Conservation (phyloP, 352 stramenopile genomes). For the Detonula confervacea region DNA sequence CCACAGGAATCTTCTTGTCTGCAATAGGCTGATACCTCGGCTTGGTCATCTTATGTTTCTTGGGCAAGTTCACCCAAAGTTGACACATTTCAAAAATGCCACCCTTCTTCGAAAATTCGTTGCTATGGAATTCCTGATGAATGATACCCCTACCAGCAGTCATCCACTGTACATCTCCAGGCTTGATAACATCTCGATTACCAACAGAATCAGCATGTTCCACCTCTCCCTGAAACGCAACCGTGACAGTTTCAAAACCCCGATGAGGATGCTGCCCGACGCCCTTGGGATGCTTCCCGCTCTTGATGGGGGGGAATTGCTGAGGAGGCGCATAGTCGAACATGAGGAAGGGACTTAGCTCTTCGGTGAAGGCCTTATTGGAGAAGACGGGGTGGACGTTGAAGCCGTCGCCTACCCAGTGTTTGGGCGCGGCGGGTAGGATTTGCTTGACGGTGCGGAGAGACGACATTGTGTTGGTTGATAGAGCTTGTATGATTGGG, state of each 20-base stretch:
- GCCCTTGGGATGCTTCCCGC: constrained; percentile 26
- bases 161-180: constrained; percentile 85
- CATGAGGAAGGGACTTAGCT: constrained; percentile 81
- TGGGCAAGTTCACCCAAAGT: constrained; percentile 84
- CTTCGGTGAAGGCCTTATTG: constrained; percentile 77
- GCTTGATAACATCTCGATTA: constrained; percentile 72
- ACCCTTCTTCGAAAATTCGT: constrained; percentile 66
- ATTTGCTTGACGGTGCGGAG: constrained; percentile 68
- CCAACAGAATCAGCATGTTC: constrained; percentile 80
- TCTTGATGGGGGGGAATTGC: constrained; percentile 54
- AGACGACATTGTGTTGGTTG: constrained; percentile 9
- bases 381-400: constrained; percentile 76
- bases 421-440: constrained; percentile 49
- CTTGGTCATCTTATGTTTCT: constrained; percentile 83
- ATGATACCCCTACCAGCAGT: constrained; percentile 82
- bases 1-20: constrained; percentile 64
- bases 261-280: constrained; percentile 82
- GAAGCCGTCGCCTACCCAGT: constrained; percentile 83
- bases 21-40: constrained; percentile 80
- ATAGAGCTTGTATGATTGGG: constrained; percentile 6
- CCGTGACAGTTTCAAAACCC: constrained; percentile 81
- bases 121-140: constrained; percentile 82
- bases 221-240: constrained; percentile 84
- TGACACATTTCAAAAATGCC: constrained; percentile 84
- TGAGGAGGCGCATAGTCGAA: constrained; percentile 84